Base-by-base conservation (phyloP, 73 alveolate species). In the Uronychia setigera region DNA sequence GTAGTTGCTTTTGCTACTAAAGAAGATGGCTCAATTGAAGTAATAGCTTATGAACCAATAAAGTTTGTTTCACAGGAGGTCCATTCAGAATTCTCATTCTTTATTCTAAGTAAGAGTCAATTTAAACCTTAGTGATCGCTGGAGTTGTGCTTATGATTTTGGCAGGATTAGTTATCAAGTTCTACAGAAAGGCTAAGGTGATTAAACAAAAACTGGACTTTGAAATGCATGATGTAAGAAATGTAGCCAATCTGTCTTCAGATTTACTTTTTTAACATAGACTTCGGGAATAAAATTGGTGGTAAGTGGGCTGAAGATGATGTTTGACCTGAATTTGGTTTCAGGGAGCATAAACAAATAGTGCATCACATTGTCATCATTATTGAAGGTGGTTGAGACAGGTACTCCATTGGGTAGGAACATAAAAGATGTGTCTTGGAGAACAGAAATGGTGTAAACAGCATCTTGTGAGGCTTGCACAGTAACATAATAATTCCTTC, bases 161-260 rank as follows among this genome's bases (percentile, higher is more conserved):
- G 5, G 67, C n/a, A 11, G 5, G 67, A 5, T 19, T 46, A 11
- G 67, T 19, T 46, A 5, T 46, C 67, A 46, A 67, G 13, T 67
- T 67, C 79, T 26, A 67, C 32, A 25, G 79, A 5, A 67, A 67
- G 32, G 79, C 79, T 28, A 67, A 67, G 79, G 32, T 67, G 1
- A 67, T 30, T 1, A 67, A 67, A 67, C 32, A 67, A 26, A 26
- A 25, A 30, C 79, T 67, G 34, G 34, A 67, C 32, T 67, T 26
- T 28, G 79, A 67, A 26, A 67, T 67, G 79, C 79, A 67, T 13
- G 79, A 67, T 67, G 32, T 67, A 1, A 67, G 79, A 30, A 67
- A 67, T 30, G 79, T 67, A 13, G 79, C 79, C 34, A 67, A 67
- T 26, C 32, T 67, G 14, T 46, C 67, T 19, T 46, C 67, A 46